Evolutionary conservation across 73 alveolate genomes (phyloP).

Genomic region (Durusdinium trenchii): DNA sequence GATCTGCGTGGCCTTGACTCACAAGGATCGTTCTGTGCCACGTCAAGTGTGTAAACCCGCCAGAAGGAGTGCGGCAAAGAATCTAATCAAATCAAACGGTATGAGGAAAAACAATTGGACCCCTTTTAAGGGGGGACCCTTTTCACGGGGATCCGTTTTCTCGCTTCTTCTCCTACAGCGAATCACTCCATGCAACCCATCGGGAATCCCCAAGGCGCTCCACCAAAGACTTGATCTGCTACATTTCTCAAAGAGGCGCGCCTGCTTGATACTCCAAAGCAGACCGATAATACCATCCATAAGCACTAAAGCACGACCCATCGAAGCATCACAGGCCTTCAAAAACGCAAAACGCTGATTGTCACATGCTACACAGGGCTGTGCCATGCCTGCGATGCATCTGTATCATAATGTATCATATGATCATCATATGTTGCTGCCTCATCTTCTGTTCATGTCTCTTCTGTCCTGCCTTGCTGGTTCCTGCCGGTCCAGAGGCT

Average conservation of each 20-base stretch:
- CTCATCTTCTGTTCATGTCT: too few relatives aligned
- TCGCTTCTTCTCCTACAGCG: background rate
- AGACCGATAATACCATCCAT: background rate
- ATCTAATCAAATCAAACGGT: too few relatives aligned
- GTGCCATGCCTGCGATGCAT: too few relatives aligned
- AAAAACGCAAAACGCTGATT: too few relatives aligned
- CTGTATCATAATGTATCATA: too few relatives aligned
- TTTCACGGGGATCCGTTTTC: too few relatives aligned
- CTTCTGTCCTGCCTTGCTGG: background rate
- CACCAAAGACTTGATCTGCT: background rate
- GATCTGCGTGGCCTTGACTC: background rate
- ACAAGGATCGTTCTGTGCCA: background rate
- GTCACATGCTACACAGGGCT: too few relatives aligned
- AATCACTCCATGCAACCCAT: background rate
- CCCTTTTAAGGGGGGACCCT: too few relatives aligned
- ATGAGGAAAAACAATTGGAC: too few relatives aligned
- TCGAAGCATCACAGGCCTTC: background rate
- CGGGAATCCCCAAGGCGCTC: background rate
- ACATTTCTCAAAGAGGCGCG: background rate
- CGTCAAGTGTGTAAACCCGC: background rate
- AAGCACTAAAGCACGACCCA: background rate
- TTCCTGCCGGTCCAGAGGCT: constrained; percentile 17
- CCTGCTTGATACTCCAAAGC: background rate
- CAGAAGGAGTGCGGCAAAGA: too few relatives aligned
- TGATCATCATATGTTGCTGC: too few relatives aligned